Evolutionary conservation across 768 basidiomycete species (phyloP), one percentile per base, ranked within the genome.

Genomic region (Mycena olivaceomarginata): DNA sequence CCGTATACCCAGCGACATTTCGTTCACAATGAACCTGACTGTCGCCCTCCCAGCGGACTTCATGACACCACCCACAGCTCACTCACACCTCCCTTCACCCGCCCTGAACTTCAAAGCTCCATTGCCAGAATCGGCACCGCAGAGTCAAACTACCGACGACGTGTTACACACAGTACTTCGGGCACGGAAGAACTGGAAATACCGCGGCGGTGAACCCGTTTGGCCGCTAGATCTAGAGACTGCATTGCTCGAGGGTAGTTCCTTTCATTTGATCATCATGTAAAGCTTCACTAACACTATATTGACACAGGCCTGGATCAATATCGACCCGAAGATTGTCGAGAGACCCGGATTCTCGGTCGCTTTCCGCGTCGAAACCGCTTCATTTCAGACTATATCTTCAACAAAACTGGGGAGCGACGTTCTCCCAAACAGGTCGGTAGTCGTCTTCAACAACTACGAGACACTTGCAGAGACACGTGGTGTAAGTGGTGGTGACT

Each of bases 191-290:
- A 93, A 90, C 80, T 95, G 94, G 93, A 94, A 94, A 82, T 83
- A 92, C 45, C 90, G 91, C 81, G 94, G 93, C 64, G 91, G 92
- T 39, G 94, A 95, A 81, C 89, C 93, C 9, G 94, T 95, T 31
- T 95, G 95, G 95, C 95, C 94, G 59, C 93, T 93, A 18, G 90
- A 93, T 79, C 91, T 96, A 67, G 95, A 96, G 86, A 93, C 92
- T 41, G 93, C 93, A 51, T 87, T 95, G 80, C 90, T 96, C 59
- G 93, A 94, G 89, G 95, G 95, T 94, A 76, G 48, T 16, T 60
- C 25, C 20, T 11, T 39, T 40, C 13, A 51, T 11, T 40, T 37
- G 18, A 51, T 31, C 45, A 6, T 40, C 25, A n/a, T 40, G 2
- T 69, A 41, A 39, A 25, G 12, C 15, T 56, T 11, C 18, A 37